Evolutionary conservation across 306 rosid genomes (phyloP).

Genomic region (Vigna angularis): DNA sequence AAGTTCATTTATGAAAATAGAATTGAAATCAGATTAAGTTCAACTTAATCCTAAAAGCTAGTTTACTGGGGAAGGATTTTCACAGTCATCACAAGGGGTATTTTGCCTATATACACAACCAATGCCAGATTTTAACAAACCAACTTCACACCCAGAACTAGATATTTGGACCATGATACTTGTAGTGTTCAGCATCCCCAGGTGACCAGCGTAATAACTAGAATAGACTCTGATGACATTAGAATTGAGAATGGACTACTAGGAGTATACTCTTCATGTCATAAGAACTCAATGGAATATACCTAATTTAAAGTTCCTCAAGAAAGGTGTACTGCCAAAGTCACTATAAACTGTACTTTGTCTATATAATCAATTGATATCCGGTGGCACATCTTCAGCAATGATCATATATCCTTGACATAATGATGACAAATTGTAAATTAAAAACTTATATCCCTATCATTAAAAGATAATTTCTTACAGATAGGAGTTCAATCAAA

Average conservation of each 20-base stretch:
- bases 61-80: background rate
- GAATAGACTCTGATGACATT: conserved; percentile 1
- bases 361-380: background rate
- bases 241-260: background rate
- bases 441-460: background rate
- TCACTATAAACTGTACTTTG: background rate
- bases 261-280: background rate
- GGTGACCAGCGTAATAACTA: background rate
- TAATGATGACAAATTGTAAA: background rate
- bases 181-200: background rate
- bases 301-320: background rate
- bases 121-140: background rate
- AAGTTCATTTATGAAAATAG: conserved; percentile 7
- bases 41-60: conserved; percentile 19
- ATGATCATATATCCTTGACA: conserved; percentile 16
- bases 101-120: background rate
- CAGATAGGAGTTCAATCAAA: background rate
- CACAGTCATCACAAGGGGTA: conserved; percentile 5
- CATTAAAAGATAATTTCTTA: background rate
- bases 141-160: background rate
- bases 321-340: background rate
- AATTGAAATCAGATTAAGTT: background rate
- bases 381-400: background rate
- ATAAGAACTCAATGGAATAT: background rate
- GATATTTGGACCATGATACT: background rate